Conservation (phyloP, 2,329 filamentous ascomycete species). For the Ophiosphaerella narmari region DNA sequence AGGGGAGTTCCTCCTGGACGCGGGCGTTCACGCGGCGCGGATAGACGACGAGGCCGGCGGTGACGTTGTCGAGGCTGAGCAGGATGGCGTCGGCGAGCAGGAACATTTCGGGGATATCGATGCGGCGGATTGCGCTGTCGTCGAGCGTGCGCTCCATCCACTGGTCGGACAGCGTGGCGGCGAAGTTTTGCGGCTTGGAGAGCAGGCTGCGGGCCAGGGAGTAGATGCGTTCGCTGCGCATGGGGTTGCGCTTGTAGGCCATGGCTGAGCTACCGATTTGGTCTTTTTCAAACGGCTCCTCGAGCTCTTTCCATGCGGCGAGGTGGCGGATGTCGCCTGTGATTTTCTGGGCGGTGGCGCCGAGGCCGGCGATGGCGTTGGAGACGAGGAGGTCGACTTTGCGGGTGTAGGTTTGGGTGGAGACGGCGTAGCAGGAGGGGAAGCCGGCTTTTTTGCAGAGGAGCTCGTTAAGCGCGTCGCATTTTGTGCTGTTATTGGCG, state of each 20-base stretch:
- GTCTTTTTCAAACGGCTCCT: constrained; percentile 79
- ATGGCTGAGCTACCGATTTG: constrained; percentile 59
- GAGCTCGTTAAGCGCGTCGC: constrained; percentile 66
- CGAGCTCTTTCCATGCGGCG: constrained; percentile 78
- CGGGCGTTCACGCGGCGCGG: constrained; percentile 68
- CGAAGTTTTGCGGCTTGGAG: constrained; percentile 60
- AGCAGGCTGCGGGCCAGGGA: constrained; percentile 61
- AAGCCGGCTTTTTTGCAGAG: constrained; percentile 71
- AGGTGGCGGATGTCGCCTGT: constrained; percentile 75
- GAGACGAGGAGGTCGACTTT: constrained; percentile 83
- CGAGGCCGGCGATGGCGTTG: constrained; percentile 79
- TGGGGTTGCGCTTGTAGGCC: constrained; percentile 68
- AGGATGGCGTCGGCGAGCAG: constrained; percentile 61
- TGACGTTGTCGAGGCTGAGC: constrained; percentile 74
- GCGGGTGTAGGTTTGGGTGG: constrained; percentile 75
- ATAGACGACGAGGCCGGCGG: constrained; percentile 75
- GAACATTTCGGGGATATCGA: constrained; percentile 55
- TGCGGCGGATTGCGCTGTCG: constrained; percentile 71
- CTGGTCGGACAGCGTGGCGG: constrained; percentile 70
- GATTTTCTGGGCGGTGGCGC: constrained; percentile 77
- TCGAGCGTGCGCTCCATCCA: constrained; percentile 82
- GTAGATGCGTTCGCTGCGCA: constrained; percentile 66
- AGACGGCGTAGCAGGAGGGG: constrained; percentile 64
- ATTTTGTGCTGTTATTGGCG: constrained; percentile 62
- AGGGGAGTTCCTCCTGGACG: constrained; percentile 78